Percentiles rank a stretch among this genome's conserved stretches.
These are phyloP conservation scores for Rosa multiflora DNA, from an alignment of 306 rosid genomes.

Conservation along the genomic window DNA sequence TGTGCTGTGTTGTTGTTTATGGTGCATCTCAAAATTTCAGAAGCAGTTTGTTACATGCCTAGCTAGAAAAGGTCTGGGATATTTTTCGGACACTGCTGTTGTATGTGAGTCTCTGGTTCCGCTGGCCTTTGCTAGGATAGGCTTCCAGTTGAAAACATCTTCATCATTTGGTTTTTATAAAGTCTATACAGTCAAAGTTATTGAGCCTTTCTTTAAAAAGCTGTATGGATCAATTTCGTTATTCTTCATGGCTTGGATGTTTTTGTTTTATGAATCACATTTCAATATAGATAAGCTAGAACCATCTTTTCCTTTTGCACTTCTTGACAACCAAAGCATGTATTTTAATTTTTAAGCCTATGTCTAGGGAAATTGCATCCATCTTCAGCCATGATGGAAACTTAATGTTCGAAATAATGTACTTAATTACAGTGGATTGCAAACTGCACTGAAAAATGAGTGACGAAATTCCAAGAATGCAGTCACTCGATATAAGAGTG, in stretches of 20 bases:
- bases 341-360: background rate
- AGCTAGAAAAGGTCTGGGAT: background rate
- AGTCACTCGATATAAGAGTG: too few species aligned
- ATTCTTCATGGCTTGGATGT: background rate
- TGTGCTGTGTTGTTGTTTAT: slow-evolving; percentile 2
- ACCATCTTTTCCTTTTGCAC: background rate
- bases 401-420: too few species aligned
- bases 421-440: too few species aligned
- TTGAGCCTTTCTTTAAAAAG: background rate
- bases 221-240: background rate
- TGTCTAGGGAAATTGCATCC: too few species aligned
- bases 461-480: too few species aligned
- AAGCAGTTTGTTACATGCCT: background rate
- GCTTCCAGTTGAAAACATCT: background rate
- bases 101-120: background rate
- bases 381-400: background rate
- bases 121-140: slow-evolving; percentile 1
- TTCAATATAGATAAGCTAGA: background rate
- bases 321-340: background rate
- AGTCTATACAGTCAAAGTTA: background rate
- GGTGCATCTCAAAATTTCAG: background rate
- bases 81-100: background rate
- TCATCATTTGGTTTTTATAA: background rate
- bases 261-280: background rate
- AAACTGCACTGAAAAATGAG: too few species aligned